Evolutionary conservation across 1,139 yeast species (phyloP).

Genomic region (Arxiozyma telluris): DNA sequence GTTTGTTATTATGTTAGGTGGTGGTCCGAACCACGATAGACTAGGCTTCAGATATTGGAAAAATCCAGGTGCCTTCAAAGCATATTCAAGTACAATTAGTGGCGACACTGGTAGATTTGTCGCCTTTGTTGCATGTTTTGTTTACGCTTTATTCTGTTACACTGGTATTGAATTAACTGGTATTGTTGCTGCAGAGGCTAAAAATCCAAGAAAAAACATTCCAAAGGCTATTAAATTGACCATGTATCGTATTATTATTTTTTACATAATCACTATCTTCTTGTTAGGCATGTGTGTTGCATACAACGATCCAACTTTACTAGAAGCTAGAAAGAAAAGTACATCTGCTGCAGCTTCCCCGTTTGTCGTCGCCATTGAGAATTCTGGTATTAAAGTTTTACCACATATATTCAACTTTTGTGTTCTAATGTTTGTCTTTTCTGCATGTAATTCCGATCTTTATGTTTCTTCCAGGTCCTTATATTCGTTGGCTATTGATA

Average conservation of each 20-base stretch:
- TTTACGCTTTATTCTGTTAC: slow-evolving; percentile 67
- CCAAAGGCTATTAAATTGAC: slow-evolving; percentile 73
- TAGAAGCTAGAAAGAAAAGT: slow-evolving; percentile 31
- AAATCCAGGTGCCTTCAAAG: slow-evolving; percentile 40
- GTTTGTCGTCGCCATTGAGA: slow-evolving; percentile 53
- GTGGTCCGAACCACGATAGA: slow-evolving; percentile 48
- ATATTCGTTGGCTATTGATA: slow-evolving; percentile 53
- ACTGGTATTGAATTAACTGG: slow-evolving; percentile 71
- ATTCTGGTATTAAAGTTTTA: slow-evolving; percentile 52
- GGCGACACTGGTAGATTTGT: slow-evolving; percentile 49
- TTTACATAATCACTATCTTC: slow-evolving; percentile 58
- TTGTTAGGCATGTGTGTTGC: slow-evolving; percentile 71
- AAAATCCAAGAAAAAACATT: slow-evolving; percentile 63
- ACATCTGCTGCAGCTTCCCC: slow-evolving; percentile 71
- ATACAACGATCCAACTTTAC: slow-evolving; percentile 46
- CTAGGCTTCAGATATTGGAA: slow-evolving; percentile 44
- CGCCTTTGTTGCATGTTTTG: slow-evolving; percentile 56
- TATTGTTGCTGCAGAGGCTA: slow-evolving; percentile 70
- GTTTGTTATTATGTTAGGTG: slow-evolving; percentile 48
- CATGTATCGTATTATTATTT: slow-evolving; percentile 64
- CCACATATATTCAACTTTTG: slow-evolving; percentile 63
- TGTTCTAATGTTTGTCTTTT: slow-evolving; percentile 57
- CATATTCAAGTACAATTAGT: slow-evolving; percentile 36
- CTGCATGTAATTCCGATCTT: slow-evolving; percentile 66
- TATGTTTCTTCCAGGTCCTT: slow-evolving; percentile 64